Conservation (phyloP, 2,329 filamentous ascomycete species). For the Ceratocystis lukuohia region DNA sequence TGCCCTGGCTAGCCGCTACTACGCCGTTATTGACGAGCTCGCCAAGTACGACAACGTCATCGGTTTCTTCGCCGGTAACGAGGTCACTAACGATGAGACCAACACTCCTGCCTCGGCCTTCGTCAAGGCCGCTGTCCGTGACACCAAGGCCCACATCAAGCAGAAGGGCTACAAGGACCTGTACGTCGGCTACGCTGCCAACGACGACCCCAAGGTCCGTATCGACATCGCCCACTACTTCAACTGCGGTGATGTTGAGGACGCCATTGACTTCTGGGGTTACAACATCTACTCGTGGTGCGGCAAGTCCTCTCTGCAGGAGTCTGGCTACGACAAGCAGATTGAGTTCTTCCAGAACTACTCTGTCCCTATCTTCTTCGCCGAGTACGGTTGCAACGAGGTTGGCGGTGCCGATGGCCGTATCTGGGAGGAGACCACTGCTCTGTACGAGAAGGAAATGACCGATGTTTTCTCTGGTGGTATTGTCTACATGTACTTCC, state of each 20-base stretch:
- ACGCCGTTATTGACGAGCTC: constrained; percentile 66
- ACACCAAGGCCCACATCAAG: constrained; percentile 91
- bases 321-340: constrained; percentile 70
- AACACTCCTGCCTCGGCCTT: constrained; percentile 86
- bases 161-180: constrained; percentile 59
- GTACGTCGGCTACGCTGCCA: constrained; percentile 90
- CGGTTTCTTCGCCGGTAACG: constrained; percentile 97
- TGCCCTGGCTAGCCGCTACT: constrained; percentile 68
- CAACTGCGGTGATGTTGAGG: constrained; percentile 61
- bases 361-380: constrained; percentile 93
- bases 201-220: constrained; percentile 78
- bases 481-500: constrained; percentile 98
- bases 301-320: constrained; percentile 61
- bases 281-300: constrained; percentile 99
- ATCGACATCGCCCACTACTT: constrained; percentile 79
- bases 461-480: constrained; percentile 79
- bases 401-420: constrained; percentile 47
- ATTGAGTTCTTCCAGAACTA: constrained; percentile 79
- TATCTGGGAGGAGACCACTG: constrained; percentile 70
- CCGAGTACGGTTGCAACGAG: constrained; percentile 93
- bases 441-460: constrained; percentile 73
- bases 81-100: constrained; percentile 78
- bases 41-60: constrained; percentile 78
- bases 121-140: constrained; percentile 94
- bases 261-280: constrained; percentile 89